These are phyloP conservation scores for Tuctoria greenei DNA, from an alignment of 176 grass and related monocot species.

Conservation along the genomic window DNA sequence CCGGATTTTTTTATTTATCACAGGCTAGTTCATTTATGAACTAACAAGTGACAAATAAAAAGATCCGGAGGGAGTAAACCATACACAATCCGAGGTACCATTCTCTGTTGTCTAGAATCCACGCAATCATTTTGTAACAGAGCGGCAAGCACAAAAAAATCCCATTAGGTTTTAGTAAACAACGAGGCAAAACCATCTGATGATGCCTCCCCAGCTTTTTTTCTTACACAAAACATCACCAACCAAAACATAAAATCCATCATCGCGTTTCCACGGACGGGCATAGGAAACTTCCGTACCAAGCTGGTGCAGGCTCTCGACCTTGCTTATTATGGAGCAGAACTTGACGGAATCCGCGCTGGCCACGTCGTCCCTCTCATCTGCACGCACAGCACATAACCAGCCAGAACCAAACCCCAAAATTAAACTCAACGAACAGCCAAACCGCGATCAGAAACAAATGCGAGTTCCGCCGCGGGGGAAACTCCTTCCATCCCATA, in stretches of 20 bases:
- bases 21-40: no score
- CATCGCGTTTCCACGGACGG: background rate
- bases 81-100: background rate
- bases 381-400: conserved; percentile 33
- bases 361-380: conserved; percentile 65
- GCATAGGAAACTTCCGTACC: conserved; percentile 30
- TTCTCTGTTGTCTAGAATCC: background rate
- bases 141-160: background rate
- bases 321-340: conserved; percentile 55
- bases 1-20: no score
- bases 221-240: background rate
- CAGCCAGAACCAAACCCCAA: background rate
- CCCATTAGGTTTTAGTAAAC: background rate
- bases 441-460: background rate
- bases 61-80: no score
- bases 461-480: background rate
- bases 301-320: conserved; percentile 63
- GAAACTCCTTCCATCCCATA: background rate
- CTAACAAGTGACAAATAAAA: no score
- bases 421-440: background rate
- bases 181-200: background rate
- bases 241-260: background rate
- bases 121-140: background rate
- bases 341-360: conserved; percentile 59
- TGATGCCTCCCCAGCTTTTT: background rate